phyloP scores from a whole-genome alignment of 164 flowering plant species.

The Vitis amurensis region DNA sequence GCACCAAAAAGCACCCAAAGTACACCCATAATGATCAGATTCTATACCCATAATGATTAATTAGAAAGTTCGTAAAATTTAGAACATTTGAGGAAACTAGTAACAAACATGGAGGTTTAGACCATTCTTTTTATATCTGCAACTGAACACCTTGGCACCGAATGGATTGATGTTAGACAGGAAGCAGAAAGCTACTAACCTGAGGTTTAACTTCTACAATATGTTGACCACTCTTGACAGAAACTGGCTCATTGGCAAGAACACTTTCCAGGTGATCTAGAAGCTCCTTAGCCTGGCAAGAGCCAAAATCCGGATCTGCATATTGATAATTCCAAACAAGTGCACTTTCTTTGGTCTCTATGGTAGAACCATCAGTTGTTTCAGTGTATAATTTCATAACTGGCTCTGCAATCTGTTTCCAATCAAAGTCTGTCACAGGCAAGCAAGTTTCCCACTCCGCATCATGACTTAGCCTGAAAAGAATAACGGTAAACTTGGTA shows the following conservation, averaged over 20 bases:
- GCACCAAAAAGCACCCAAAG: too few species aligned
- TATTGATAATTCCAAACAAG: constrained; percentile 45
- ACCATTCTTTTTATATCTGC: too few species aligned
- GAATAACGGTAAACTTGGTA: neutral
- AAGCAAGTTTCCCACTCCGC: constrained; percentile 45
- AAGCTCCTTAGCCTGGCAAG: constrained; percentile 63
- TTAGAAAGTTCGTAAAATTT: neutral
- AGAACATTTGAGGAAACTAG: neutral
- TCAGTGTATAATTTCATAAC: constrained; percentile 44
- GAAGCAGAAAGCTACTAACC: constrained; percentile 24
- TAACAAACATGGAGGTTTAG: neutral
- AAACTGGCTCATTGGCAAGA: constrained; percentile 59
- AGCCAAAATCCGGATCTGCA: constrained; percentile 55
- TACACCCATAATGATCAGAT: too few species aligned
- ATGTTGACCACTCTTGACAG: constrained; percentile 58
- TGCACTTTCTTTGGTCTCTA: constrained; percentile 48
- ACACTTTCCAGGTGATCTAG: constrained; percentile 58
- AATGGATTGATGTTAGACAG: neutral
- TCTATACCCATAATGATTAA: neutral
- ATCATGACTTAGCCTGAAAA: constrained; percentile 26
- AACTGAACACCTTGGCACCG: neutral
- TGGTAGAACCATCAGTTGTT: constrained; percentile 50
- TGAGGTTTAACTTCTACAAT: constrained; percentile 63
- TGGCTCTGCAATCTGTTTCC: constrained; percentile 53
- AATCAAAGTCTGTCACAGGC: constrained; percentile 34